Evolutionary conservation across 768 basidiomycete species (phyloP), one percentile per base, ranked within the genome.

Genomic region (Kwoniella pini): DNA sequence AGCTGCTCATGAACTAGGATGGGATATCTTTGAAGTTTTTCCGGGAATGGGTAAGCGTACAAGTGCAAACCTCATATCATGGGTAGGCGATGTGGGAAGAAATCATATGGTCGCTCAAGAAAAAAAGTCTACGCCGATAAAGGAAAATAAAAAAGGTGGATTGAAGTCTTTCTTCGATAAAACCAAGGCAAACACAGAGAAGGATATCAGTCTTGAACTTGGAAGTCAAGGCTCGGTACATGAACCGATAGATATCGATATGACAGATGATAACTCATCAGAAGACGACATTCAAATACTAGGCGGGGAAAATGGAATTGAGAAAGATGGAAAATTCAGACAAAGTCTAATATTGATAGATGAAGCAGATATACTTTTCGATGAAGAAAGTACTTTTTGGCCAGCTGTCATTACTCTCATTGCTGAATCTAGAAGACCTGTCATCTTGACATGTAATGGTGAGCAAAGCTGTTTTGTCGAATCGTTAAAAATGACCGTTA

Each of bases 401-500:
- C 82, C 87, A 15, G 84, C 88, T 1, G 84, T 97, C 26, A 82
- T 88, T 9, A 83, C 85, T 57, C 83, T 99, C 61, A 92, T 97
- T 72, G 85, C 84, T 62, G 84, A 88, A 17, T 91, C 91, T 67
- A 86, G 85, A 67, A 82, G 96, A 57, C 95, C 96, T 5, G 88
- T 99, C 40, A 84, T 99, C 51, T 84, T 92, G 80, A 98, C 95
- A 54, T 98, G 96, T 79, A 96, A 94, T 69, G 93, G 95, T 93
- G 71, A 77, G 85, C 64, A 1, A 22, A 36, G 7, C 67, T 33
- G 36, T 67, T 24, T 39, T 53, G 53, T 57, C 46, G 57, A 48
- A 49, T 64, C 40, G 17, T 39, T 49, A 51, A 28, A 7, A 4
- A 24, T 19, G 48, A 28, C 19, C 15, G 33, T 36, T 36, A 7